Conservation (phyloP, 441 rosid genomes). For the Adansonia gregorii region DNA sequence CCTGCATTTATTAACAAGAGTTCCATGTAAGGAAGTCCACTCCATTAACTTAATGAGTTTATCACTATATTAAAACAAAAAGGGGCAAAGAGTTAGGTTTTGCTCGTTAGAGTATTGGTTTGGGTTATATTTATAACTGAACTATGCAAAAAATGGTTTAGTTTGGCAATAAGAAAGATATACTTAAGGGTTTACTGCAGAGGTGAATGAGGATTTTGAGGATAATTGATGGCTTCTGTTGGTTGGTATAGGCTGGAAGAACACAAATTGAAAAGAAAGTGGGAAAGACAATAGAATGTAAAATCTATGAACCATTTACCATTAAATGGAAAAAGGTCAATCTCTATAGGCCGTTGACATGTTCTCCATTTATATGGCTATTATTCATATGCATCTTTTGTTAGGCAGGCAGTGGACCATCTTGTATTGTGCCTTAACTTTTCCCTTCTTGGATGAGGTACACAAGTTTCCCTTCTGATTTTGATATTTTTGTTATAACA, state of each 20-base stretch:
- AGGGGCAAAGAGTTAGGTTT: not conserved
- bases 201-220: not conserved
- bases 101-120: not conserved
- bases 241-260: not conserved
- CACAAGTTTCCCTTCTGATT: constrained; percentile 19
- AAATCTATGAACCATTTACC: constrained; percentile 5
- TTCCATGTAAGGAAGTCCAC: constrained; percentile 4
- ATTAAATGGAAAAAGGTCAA: not conserved
- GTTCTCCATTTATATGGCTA: not conserved
- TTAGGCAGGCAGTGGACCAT: not conserved
- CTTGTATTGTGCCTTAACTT: not conserved
- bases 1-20: not conserved
- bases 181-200: constrained; percentile 3
- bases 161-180: not conserved
- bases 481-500: constrained; percentile 36
- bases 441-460: constrained; percentile 19
- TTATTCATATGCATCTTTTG: not conserved
- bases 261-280: not conserved
- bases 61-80: not conserved
- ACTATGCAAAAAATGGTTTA: not conserved
- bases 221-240: not conserved
- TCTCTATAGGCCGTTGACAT: not conserved
- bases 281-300: not conserved
- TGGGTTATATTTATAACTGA: not conserved
- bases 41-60: not conserved